phyloP scores from a whole-genome alignment of 1,139 yeast genomes.

The Pneumocystis carinii region DNA sequence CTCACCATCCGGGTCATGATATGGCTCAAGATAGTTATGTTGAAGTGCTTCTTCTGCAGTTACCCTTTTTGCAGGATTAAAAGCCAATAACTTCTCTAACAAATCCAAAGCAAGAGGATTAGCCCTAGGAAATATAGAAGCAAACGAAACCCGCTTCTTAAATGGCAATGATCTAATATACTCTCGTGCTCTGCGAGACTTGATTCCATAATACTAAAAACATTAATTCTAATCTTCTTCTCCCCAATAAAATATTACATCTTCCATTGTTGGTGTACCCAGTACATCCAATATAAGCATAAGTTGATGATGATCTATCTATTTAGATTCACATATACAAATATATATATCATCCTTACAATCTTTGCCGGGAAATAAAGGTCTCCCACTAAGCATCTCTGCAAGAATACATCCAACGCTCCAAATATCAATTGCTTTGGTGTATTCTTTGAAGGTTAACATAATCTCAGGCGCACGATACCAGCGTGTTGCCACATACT shows the following conservation, averaged over 20 bases:
- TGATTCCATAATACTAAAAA: constrained; percentile 44
- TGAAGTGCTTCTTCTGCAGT: constrained; percentile 65
- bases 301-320: constrained; percentile 50
- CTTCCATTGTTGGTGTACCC: constrained; percentile 81
- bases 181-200: constrained; percentile 71
- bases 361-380: constrained; percentile 88
- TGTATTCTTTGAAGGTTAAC: constrained; percentile 84
- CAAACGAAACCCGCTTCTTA: constrained; percentile 41
- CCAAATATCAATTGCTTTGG: constrained; percentile 94
- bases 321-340: not conserved
- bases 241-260: constrained; percentile 18
- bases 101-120: constrained; percentile 60
- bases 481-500: constrained; percentile 96
- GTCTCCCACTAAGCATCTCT: constrained; percentile 75
- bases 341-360: constrained; percentile 27
- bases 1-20: constrained; percentile 45
- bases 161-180: constrained; percentile 66
- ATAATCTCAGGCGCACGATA: constrained; percentile 94
- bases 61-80: constrained; percentile 66
- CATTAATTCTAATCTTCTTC: not conserved
- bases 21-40: constrained; percentile 67
- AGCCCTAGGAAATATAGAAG: constrained; percentile 36
- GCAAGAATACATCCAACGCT: constrained; percentile 92
- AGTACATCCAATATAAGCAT: constrained; percentile 73
- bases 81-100: constrained; percentile 55